phyloP scores from a whole-genome alignment of 2,329 filamentous ascomycete genomes.

The Allantophomopsis lycopodina region DNA sequence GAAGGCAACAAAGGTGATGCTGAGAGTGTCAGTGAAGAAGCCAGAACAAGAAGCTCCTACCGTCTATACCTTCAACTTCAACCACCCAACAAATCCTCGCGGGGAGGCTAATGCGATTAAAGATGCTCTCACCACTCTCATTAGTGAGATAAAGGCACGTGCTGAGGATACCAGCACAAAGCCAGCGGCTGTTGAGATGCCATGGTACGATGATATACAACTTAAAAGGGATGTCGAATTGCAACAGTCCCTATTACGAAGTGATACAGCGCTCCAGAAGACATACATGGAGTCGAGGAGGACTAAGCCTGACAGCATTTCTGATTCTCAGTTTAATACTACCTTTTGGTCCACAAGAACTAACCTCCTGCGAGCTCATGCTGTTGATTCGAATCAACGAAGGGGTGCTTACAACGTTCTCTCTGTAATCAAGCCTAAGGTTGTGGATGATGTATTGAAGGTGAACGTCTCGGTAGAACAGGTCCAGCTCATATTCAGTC shows the following conservation, averaged over 20 bases:
- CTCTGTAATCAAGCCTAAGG: slow-evolving; percentile 71
- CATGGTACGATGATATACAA: slow-evolving; percentile 69
- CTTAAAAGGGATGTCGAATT: slow-evolving; percentile 68
- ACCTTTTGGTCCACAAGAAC: slow-evolving; percentile 93
- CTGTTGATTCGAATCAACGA: slow-evolving; percentile 75
- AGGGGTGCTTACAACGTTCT: slow-evolving; percentile 89
- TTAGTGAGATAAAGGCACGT: slow-evolving; percentile 47
- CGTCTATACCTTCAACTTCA: slow-evolving; percentile 81
- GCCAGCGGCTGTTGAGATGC: slow-evolving; percentile 29
- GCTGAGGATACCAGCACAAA: slow-evolving; percentile 52
- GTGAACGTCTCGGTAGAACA: slow-evolving; percentile 84
- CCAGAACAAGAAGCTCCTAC: slow-evolving; percentile 43
- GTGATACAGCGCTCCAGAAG: slow-evolving; percentile 60
- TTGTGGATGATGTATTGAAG: slow-evolving; percentile 61
- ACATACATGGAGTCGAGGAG: slow-evolving; percentile 78
- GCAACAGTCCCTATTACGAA: slow-evolving; percentile 78
- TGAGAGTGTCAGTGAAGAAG: slow-evolving; percentile 75
- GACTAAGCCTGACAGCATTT: slow-evolving; percentile 75
- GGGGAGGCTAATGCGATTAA: slow-evolving; percentile 77
- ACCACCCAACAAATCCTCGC: slow-evolving; percentile 60
- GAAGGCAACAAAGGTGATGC: slow-evolving; percentile 76
- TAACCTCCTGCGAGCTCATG: slow-evolving; percentile 76
- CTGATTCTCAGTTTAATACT: slow-evolving; percentile 66
- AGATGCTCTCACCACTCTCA: slow-evolving; percentile 64
- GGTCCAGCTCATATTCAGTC: slow-evolving; percentile 81